Conservation (phyloP, 73 alveolate genomes). For the Effrenium voratum region DNA sequence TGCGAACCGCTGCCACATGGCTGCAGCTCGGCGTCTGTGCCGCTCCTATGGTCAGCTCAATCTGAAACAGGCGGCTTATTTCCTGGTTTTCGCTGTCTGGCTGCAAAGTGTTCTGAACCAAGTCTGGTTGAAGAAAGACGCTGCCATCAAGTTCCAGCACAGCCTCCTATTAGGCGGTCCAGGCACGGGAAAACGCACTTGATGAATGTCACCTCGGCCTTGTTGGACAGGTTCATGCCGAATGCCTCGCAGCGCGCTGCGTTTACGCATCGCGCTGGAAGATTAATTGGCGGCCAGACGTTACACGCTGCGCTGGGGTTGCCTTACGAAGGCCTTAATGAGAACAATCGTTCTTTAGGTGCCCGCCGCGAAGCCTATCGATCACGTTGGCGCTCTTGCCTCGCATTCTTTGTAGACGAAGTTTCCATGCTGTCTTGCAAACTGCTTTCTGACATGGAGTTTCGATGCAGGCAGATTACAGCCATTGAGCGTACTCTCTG, state of each 20-base stretch:
- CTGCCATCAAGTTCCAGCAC: background rate
- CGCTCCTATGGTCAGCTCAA: background rate
- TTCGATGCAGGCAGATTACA: background rate
- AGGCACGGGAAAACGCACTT: background rate
- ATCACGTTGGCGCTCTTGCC: background rate
- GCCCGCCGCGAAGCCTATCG: background rate
- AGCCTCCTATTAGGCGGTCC: slow-evolving; percentile 8
- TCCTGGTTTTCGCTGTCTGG: slow-evolving; percentile 5
- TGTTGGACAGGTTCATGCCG: background rate
- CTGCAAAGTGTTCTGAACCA: background rate
- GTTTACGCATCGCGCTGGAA: background rate
- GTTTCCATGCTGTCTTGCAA: slow-evolving; percentile 10
- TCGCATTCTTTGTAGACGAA: background rate
- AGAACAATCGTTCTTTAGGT: background rate
- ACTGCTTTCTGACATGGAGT: background rate
- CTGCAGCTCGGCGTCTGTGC: background rate
- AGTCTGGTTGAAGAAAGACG: background rate
- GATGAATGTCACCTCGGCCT: background rate
- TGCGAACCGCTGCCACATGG: background rate
- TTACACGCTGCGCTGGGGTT: background rate
- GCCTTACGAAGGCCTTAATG: background rate
- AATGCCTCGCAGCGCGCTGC: background rate
- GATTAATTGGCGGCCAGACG: background rate
- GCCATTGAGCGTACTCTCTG: background rate
- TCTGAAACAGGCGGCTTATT: slow-evolving; percentile 6